Percentiles rank a stretch among this genome's conserved stretches.
phyloP scores from a whole-genome alignment of 2,329 filamentous ascomycete genomes.

The Tolypocladium guangdongense region DNA sequence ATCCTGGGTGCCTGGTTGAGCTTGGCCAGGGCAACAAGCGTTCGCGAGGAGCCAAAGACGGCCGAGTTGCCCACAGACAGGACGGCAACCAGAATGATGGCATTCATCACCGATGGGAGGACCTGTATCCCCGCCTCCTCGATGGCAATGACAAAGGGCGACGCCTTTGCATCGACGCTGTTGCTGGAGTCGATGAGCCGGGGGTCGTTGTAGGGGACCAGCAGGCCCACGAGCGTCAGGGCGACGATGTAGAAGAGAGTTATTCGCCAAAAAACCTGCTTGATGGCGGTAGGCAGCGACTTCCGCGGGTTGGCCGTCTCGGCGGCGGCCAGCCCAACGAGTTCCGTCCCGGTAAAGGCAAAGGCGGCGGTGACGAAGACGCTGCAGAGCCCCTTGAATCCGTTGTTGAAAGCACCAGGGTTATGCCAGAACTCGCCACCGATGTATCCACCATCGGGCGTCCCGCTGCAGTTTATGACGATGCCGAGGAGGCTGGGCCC shows the following conservation, averaged over 20 bases:
- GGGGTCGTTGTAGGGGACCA: constrained; percentile 63
- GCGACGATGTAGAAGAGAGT: constrained; percentile 82
- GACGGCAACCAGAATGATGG: constrained; percentile 85
- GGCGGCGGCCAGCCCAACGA: constrained; percentile 66
- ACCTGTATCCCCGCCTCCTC: constrained; percentile 70
- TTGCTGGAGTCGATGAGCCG: constrained; percentile 46
- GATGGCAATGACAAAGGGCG: constrained; percentile 90
- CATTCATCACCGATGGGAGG: constrained; percentile 84
- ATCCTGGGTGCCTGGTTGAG: constrained; percentile 71
- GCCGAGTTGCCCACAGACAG: constrained; percentile 86
- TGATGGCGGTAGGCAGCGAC: constrained; percentile 74
- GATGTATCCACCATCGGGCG: constrained; percentile 63
- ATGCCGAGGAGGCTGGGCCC: constrained; percentile 63
- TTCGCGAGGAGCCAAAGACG: constrained; percentile 84
- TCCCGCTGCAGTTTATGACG: constrained; percentile 75
- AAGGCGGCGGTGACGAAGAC: constrained; percentile 71
- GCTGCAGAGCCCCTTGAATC: constrained; percentile 72
- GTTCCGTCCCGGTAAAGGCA: constrained; percentile 64
- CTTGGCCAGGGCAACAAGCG: constrained; percentile 79
- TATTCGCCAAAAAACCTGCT: constrained; percentile 94
- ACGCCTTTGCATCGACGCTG: constrained; percentile 60
- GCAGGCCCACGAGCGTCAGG: constrained; percentile 66
- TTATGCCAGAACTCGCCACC: constrained; percentile 66
- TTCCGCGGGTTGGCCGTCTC: constrained; percentile 73
- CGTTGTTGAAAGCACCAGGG: constrained; percentile 77